Conservation (phyloP, 2,329 filamentous ascomycete species). For the Dothidotthia symphoricarpi region DNA sequence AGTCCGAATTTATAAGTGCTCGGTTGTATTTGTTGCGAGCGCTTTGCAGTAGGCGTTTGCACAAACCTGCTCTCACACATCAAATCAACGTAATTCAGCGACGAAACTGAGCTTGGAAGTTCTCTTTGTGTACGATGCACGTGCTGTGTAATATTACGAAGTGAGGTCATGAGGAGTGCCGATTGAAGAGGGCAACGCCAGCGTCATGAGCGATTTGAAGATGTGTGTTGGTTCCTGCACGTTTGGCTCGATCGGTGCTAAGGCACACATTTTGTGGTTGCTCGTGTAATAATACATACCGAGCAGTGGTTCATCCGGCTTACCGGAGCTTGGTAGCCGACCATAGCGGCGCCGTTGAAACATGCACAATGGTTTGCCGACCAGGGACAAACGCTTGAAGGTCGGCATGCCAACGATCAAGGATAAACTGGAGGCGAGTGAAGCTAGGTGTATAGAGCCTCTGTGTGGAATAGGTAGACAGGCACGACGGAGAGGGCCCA, state of each 20-base stretch:
- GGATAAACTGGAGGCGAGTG: conserved; percentile 4
- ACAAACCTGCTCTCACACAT: conserved; percentile 3
- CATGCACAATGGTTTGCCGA: conserved; percentile 14
- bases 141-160: conserved; percentile 21
- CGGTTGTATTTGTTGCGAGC: conserved; percentile 15
- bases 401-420: conserved; percentile 2
- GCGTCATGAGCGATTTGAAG: conserved; percentile 21
- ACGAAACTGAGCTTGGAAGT: too few relatives aligned
- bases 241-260: conserved; percentile 31
- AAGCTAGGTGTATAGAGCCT: conserved; percentile 10
- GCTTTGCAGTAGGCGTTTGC: conserved; percentile 9
- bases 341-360: conserved; percentile 18
- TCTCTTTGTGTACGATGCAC: conserved; percentile 16
- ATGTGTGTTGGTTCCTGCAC: conserved; percentile 30
- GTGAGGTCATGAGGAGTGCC: conserved; percentile 14
- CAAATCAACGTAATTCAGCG: conserved; percentile 3
- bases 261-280: conserved; percentile 19
- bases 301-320: conserved; percentile 25
- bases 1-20: conserved; percentile 20
- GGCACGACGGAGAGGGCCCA: conserved; percentile 6
- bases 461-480: conserved; percentile 1
- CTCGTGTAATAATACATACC: conserved; percentile 29
- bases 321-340: conserved; percentile 16
- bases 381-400: conserved; percentile 8
- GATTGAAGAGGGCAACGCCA: conserved; percentile 11